These are phyloP conservation scores for Pichia californica DNA, from an alignment of 805 yeast genomes.

Conservation along the genomic window DNA sequence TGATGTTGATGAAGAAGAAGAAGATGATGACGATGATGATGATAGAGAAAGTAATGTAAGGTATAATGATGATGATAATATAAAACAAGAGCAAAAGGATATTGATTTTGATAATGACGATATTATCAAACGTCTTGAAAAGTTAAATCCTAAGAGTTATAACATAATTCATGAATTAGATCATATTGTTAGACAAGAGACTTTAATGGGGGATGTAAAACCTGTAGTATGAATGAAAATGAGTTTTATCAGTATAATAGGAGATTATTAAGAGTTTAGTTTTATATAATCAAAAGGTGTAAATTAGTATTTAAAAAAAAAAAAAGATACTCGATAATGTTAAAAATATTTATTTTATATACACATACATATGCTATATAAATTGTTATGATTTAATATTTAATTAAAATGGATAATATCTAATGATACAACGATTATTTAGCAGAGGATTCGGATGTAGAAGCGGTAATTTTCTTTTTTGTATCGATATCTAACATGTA, in stretches of 20 bases:
- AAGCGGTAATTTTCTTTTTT: not conserved
- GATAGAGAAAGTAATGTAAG: conserved; percentile 16
- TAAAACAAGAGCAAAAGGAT: too few relatives aligned
- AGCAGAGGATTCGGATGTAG: too few relatives aligned
- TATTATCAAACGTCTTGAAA: conserved; percentile 32
- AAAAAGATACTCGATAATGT: too few relatives aligned
- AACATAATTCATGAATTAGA: conserved; percentile 21
- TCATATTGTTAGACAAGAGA: conserved; percentile 23
- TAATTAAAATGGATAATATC: too few relatives aligned
- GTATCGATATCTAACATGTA: conserved; percentile 51
- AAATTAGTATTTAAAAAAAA: too few relatives aligned
- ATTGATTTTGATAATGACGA: conserved; percentile 19
- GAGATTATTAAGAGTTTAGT: too few relatives aligned
- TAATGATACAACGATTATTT: too few relatives aligned
- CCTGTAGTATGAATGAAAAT: not conserved
- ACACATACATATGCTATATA: too few relatives aligned
- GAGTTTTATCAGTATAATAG: too few relatives aligned
- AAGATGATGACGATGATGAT: conserved; percentile 29
- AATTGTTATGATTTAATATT: too few relatives aligned
- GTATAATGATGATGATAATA: conserved; percentile 15
- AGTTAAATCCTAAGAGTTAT: conserved; percentile 31
- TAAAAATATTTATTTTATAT: too few relatives aligned
- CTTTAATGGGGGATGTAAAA: conserved; percentile 14
- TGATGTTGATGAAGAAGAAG: conserved; percentile 28
- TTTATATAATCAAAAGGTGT: too few relatives aligned